Evolutionary conservation across 2,329 filamentous ascomycete genomes (phyloP), one percentile per base, ranked within the genome.

Genomic region (Pyrenochaeta sp.): DNA sequence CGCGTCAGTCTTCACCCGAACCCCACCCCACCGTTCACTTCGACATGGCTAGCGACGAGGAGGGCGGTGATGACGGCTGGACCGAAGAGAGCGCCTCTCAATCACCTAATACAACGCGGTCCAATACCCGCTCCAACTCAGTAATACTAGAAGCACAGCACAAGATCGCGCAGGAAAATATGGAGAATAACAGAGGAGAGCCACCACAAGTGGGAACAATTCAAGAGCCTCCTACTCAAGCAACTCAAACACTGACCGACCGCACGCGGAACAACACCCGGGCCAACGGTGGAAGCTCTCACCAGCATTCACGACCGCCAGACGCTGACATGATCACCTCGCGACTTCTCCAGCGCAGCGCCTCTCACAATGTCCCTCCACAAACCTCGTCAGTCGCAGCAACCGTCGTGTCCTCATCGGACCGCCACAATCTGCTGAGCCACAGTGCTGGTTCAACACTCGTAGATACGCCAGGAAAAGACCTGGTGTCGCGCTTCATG

Each of bases 321-420:
- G 88, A 89, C 68, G 88, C 87, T 59, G 86, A 88, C 66, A 86
- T 89, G 59, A 84, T 91, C 50, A 91, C 89, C 6, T 88, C 88
- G 30, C 84, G 88, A 57, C 77, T 91, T 37, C 81, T 92, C 1
- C 85, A 90, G 69, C 84, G 89, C 64, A 86, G 83, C 9, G 84
- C 87, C 0, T 88, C 87, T 5, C 82, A 87, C 60, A 83, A 85
- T 60, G 84, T 85, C 3, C 85, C 88, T 36, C 88, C 87, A 39
- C 83, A 88, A 71, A 89, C 90, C 84, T 89, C 88, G 7, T 79
- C 83, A 57, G 84, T 90, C 56, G 84, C 82, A 2, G 85, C 82
- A 9, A 83, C 82, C 1, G 85, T 84, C 4, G 76, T 77, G 15
- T 80, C 77, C 6, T 53, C 82, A 4, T 80, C 76, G 10, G 72